Evolutionary conservation across 768 basidiomycete species (phyloP), one percentile per base, ranked within the genome.

Genomic region (Mycena vulgaris): DNA sequence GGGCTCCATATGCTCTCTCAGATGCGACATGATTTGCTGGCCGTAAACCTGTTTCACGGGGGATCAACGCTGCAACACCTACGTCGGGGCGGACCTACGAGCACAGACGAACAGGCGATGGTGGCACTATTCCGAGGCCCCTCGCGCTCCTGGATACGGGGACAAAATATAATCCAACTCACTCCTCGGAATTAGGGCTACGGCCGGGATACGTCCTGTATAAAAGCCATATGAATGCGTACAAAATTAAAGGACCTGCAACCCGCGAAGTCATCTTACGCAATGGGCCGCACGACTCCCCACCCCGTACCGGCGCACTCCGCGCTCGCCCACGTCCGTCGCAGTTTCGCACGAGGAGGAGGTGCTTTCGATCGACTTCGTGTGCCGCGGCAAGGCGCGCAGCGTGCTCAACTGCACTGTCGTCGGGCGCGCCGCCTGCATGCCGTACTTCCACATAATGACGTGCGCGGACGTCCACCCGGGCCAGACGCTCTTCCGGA

Each of bases 381-480:
- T 60, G 13, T 59, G 31, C 57, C 56, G 49, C 0, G 57, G 56
- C 39, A 57, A 60, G 9, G 21, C 45, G 14, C 55, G n/a, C 48
- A 68, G 60, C 53, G 42, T 70, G 5, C 49, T 70, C 10, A 66
- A 69, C 37, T 51, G 49, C 37, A 68, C 69, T 0, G 70, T 70
- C 33, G 73, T 70, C 31, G 63, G 60, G 8, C 55, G 30, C 48
- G 69, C 63, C 37, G 64, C 52, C 25, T 67, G 2, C 42, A 70
- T 52, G 49, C 68, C 69, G 27, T 71, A 74, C 52, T 63, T 71
- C 55, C 66, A 69, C 55, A 60, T 68, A 35, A 37, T 67, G 63
- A 66, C 65, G 6, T 25, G 14, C 28, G 5, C 35, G 1, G 61
- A 53, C 35, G 19, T 5, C 17, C 53, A 5, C 19, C 48, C 40